phyloP scores from a whole-genome alignment of 1,139 yeast genomes.

The Scheffersomyces cryptocercus region DNA sequence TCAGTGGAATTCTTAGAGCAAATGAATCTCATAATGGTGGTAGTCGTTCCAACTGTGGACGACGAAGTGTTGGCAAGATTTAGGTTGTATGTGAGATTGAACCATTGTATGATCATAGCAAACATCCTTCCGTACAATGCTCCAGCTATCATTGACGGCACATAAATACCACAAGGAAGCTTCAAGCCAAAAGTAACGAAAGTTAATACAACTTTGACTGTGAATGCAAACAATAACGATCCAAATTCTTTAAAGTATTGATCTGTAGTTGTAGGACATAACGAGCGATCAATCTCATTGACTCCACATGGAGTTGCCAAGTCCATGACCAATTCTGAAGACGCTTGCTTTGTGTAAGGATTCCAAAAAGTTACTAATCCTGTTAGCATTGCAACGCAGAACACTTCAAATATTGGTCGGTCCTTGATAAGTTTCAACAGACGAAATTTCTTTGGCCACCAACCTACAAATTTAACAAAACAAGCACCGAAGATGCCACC shows the following conservation, averaged over 20 bases:
- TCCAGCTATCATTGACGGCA: constrained; percentile 70
- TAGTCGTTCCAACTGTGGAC: constrained; percentile 8
- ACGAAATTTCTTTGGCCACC: constrained; percentile 53
- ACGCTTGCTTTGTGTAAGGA: constrained; percentile 54
- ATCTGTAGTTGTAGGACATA: constrained; percentile 42
- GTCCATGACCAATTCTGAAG: constrained; percentile 53
- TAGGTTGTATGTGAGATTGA: constrained; percentile 25
- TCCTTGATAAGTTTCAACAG: constrained; percentile 30
- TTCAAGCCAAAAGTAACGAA: constrained; percentile 61
- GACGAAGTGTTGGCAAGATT: constrained; percentile 13
- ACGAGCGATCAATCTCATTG: constrained; percentile 25
- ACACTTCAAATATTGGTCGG: constrained; percentile 51
- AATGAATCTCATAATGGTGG: constrained; percentile 16
- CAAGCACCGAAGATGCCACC: constrained; percentile 63
- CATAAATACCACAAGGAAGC: constrained; percentile 67
- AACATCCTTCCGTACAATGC: constrained; percentile 62
- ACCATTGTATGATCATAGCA: constrained; percentile 49
- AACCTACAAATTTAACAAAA: constrained; percentile 50
- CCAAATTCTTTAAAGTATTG: constrained; percentile 35
- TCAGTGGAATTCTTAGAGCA: constrained; percentile 18
- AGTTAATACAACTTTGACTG: constrained; percentile 49
- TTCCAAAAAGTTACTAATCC: constrained; percentile 54
- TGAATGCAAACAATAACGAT: constrained; percentile 43
- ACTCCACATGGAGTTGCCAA: constrained; percentile 53
- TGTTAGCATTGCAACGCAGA: constrained; percentile 48